Evolutionary conservation across 164 flowering plant genomes (phyloP).

Genomic region (Macadamia integrifolia): DNA sequence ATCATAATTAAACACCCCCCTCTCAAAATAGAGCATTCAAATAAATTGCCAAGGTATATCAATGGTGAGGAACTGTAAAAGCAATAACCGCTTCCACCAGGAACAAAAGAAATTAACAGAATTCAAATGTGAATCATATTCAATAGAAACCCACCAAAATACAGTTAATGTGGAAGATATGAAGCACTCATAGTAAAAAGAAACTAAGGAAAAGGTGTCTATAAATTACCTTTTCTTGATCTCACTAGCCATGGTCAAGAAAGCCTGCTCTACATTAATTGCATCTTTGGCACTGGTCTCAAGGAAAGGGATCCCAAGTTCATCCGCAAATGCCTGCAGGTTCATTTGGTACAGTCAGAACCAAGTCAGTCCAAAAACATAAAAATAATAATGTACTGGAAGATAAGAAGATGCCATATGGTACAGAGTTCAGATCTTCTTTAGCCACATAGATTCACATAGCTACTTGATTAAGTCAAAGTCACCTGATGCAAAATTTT

Average conservation of each 20-base stretch:
- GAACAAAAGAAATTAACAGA: too few species aligned
- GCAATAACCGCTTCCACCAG: too few species aligned
- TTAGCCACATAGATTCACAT: neutral
- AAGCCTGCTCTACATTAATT: constrained; percentile 2
- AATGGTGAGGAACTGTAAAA: too few species aligned
- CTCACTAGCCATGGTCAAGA: neutral
- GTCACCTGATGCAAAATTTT: neutral
- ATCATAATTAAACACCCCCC: too few species aligned
- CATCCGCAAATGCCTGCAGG: too few species aligned
- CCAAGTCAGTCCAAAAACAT: constrained; percentile 1
- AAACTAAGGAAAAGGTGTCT: too few species aligned
- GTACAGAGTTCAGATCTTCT: neutral
- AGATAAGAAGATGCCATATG: neutral
- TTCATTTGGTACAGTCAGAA: neutral
- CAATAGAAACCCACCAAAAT: too few species aligned
- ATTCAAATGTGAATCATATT: too few species aligned
- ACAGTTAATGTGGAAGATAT: too few species aligned
- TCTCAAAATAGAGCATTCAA: too few species aligned
- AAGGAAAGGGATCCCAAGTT: neutral
- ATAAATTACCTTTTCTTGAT: neutral
- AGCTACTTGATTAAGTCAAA: neutral
- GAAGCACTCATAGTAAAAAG: too few species aligned
- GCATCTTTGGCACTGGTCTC: neutral
- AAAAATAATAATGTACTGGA: neutral
- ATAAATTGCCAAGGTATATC: too few species aligned